Conservation (phyloP, 1,284 basidiomycete species). For the Naganishia albida region DNA sequence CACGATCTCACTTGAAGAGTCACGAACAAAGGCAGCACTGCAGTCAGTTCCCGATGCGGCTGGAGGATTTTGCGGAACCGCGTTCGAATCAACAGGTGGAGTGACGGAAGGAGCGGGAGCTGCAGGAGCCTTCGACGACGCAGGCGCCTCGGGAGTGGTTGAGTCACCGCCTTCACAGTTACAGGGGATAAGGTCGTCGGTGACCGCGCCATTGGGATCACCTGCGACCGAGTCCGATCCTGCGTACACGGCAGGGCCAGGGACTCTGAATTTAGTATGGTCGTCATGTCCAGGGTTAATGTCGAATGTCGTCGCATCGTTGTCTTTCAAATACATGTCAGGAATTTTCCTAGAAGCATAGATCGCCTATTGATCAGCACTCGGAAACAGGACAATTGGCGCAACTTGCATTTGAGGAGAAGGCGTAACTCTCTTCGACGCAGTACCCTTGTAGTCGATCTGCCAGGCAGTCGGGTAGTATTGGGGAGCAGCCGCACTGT, state of each 20-base stretch:
- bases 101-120: too few relatives aligned
- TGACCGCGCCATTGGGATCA: too few relatives aligned
- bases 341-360: constrained; percentile 9
- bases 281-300: neutral
- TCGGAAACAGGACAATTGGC: neutral
- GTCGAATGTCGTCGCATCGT: constrained; percentile 2
- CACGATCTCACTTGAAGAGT: too few relatives aligned
- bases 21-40: too few relatives aligned
- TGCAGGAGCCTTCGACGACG: too few relatives aligned
- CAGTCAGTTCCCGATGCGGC: too few relatives aligned
- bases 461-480: constrained; percentile 9
- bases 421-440: neutral
- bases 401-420: neutral
- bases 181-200: too few relatives aligned
- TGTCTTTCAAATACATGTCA: constrained; percentile 13
- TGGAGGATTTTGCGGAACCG: too few relatives aligned
- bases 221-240: constrained; percentile 8
- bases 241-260: constrained; percentile 2
- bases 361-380: neutral
- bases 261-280: neutral
- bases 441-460: neutral
- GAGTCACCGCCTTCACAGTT: too few relatives aligned
- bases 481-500: neutral
- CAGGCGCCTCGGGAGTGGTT: too few relatives aligned
- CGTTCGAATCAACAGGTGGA: too few relatives aligned